These are phyloP conservation scores for Bimuria novae-zelandiae DNA, from an alignment of 2,329 filamentous ascomycete species.

Conservation along the genomic window DNA sequence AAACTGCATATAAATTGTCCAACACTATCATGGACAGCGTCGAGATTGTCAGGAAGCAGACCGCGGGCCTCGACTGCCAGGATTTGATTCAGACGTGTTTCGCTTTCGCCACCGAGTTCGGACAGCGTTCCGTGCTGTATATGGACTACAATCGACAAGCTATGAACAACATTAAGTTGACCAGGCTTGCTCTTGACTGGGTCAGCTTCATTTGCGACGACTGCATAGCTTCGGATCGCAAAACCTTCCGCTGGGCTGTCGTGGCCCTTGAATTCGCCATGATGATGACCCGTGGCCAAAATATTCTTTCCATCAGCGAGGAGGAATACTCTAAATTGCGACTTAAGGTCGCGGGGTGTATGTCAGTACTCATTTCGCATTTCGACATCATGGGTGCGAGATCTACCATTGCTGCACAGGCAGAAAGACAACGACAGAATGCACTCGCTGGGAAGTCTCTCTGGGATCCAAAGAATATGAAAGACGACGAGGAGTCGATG, in stretches of 20 bases:
- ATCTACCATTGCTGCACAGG: conserved; percentile 89
- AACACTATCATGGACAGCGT: conserved; percentile 99
- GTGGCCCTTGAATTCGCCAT: conserved; percentile 94
- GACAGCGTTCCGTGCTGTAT: conserved; percentile 89
- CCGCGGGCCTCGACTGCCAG: conserved; percentile 81
- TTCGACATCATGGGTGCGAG: conserved; percentile 99
- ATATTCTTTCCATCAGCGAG: conserved; percentile 88
- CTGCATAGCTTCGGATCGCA: conserved; percentile 89
- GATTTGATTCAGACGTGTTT: conserved; percentile 98
- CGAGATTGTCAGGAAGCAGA: conserved; percentile 86
- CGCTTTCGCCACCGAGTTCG: conserved; percentile 98
- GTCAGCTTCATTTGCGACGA: conserved; percentile 98
- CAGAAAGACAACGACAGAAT: conserved; percentile 87
- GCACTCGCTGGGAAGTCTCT: conserved; percentile 76
- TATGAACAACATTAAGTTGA: conserved; percentile 96
- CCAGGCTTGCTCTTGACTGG: conserved; percentile 93
- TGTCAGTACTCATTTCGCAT: conserved; percentile 95
- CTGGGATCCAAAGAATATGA: conserved; percentile 73
- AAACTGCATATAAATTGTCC: conserved; percentile 92
- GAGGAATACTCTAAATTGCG: conserved; percentile 83
- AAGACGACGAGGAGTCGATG: conserved; percentile 85
- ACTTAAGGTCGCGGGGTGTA: conserved; percentile 91
- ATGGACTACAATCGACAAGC: conserved; percentile 95
- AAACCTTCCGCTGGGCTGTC: conserved; percentile 97
- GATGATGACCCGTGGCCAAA: conserved; percentile 92